phyloP scores from a whole-genome alignment of 2,329 filamentous ascomycete species.

The Monilinia fructigena region DNA sequence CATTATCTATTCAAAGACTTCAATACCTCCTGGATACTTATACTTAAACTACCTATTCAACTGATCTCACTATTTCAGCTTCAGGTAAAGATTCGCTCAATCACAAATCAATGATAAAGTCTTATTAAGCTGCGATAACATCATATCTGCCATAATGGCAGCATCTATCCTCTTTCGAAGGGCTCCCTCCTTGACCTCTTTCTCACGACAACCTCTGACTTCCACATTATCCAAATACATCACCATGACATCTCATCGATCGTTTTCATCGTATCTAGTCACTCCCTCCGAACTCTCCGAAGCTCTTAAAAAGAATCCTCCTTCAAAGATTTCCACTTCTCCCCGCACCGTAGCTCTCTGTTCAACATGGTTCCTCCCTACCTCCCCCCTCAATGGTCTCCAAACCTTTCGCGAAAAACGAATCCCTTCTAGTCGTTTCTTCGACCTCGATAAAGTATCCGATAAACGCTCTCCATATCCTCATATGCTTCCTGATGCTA shows the following conservation, averaged over 20 bases:
- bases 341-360: conserved; percentile 86
- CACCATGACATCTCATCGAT: conserved; percentile 15
- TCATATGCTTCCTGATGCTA: conserved; percentile 87
- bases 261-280: conserved; percentile 66
- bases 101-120: not conserved
- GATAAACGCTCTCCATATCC: conserved; percentile 87
- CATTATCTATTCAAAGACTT: no score
- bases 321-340: conserved; percentile 74
- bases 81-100: no score
- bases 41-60: no score
- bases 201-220: conserved; percentile 22
- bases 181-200: conserved; percentile 26
- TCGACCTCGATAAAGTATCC: conserved; percentile 89
- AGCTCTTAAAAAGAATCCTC: conserved; percentile 78
- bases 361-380: conserved; percentile 94
- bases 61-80: no score
- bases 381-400: conserved; percentile 78
- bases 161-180: conserved; percentile 30
- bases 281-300: conserved; percentile 78
- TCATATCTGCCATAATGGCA: conserved; percentile 36
- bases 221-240: conserved; percentile 9
- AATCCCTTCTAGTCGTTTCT: conserved; percentile 90
- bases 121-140: conserved; percentile 19
- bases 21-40: no score
- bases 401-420: conserved; percentile 78